Conservation (phyloP, 2,329 filamentous ascomycete genomes). For the Parastagonospora nodorum region DNA sequence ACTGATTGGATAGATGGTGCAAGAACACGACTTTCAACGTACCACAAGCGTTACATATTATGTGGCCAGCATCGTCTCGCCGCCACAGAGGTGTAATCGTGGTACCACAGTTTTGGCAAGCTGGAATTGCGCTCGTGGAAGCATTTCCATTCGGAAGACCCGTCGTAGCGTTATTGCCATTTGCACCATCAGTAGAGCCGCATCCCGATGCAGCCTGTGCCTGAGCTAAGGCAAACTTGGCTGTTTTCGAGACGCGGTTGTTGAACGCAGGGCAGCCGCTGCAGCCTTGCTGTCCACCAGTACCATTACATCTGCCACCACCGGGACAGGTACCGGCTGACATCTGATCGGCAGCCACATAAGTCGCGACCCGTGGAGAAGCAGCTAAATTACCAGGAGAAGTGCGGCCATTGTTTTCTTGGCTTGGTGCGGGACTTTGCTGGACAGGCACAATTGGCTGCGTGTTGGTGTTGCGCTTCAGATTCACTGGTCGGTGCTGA, state of each 20-base stretch:
- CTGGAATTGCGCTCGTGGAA: constrained; percentile 69
- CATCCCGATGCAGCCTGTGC: constrained; percentile 33
- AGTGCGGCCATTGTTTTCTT: constrained; percentile 46
- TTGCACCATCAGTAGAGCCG: no score
- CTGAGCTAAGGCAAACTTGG: constrained; percentile 66
- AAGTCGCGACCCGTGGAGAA: constrained; percentile 63
- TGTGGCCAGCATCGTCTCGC: constrained; percentile 90
- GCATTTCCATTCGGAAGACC: constrained; percentile 18
- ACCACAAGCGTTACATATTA: constrained; percentile 99
- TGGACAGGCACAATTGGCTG: constrained; percentile 32
- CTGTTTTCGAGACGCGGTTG: constrained; percentile 89
- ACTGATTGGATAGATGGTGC: constrained; percentile 3
- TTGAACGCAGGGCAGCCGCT: constrained; percentile 97
- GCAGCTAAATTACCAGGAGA: constrained; percentile 46
- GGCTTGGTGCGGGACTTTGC: constrained; percentile 49
- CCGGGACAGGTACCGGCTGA: constrained; percentile 90
- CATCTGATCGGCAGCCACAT: constrained; percentile 76
- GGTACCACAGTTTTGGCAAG: constrained; percentile 95
- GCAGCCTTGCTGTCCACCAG: constrained; percentile 91
- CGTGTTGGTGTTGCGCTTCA: constrained; percentile 72
- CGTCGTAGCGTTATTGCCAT: constrained; percentile 6
- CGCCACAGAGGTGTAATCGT: constrained; percentile 97
- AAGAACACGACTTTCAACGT: constrained; percentile 47
- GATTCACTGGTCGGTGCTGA: constrained; percentile 83
- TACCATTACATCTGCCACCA: constrained; percentile 93